Percentiles rank a stretch among this genome's conserved stretches.
Evolutionary conservation across 2,329 filamentous ascomycete genomes (phyloP).

Genomic region (Fusarium humuli): DNA sequence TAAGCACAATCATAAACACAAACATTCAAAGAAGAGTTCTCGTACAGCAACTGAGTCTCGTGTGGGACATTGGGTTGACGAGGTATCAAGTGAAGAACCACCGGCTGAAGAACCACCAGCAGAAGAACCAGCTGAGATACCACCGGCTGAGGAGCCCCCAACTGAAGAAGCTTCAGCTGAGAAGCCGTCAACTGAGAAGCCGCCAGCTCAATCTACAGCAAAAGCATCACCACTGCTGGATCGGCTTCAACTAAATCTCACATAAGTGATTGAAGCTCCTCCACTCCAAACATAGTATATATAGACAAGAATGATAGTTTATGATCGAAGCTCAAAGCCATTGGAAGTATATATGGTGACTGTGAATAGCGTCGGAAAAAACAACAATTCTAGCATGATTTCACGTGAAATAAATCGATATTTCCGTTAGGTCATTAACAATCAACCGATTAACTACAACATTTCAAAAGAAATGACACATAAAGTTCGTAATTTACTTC

Average conservation of each 20-base stretch:
- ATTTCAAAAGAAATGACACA: not conserved
- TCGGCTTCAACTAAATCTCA: not conserved
- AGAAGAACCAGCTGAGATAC: not conserved
- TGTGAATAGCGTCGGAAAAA: not conserved
- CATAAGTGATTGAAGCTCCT: not conserved
- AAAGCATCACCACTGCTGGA: not conserved
- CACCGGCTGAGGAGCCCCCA: not conserved
- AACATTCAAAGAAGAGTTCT: conserved; percentile 6
- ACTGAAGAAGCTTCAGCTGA: not conserved
- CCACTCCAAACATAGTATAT: not conserved
- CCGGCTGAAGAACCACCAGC: not conserved
- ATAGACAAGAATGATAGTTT: not conserved
- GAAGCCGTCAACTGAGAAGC: not conserved
- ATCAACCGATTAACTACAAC: not conserved
- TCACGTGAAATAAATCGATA: not conserved
- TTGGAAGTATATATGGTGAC: not conserved
- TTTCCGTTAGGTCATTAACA: not conserved
- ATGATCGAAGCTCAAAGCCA: not conserved
- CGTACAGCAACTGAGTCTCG: not conserved
- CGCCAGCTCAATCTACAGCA: not conserved
- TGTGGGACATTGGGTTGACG: not conserved
- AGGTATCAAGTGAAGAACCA: not conserved
- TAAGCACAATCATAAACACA: not conserved
- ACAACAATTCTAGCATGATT: not conserved
- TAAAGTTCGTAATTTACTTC: not conserved